Evolutionary conservation across 345 rosid species (phyloP), one percentile per base, ranked within the genome.

Genomic region (Triadica sebifera): DNA sequence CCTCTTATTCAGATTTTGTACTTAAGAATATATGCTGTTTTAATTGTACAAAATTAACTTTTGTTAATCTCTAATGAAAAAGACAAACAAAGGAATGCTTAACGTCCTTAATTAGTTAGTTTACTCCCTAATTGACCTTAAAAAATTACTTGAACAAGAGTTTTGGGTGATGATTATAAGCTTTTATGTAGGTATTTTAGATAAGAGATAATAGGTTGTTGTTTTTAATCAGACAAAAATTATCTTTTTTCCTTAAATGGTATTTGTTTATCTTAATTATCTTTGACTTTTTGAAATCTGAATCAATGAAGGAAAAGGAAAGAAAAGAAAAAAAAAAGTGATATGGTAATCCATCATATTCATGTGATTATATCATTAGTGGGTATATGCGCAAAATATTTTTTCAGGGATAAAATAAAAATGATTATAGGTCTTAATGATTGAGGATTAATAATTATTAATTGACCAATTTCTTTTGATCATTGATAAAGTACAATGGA

Each of bases 151-250:
- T 29, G 34, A 29, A 29, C 34, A 29, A 29, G 34, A 29, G 34
- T 1, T 29, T 29, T 29, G 34, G 34, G n/a, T n/a, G n/a, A n/a
- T n/a, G n/a, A n/a, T n/a, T n/a, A n/a, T n/a, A n/a, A n/a, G n/a
- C n/a, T n/a, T n/a, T n/a, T n/a, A n/a, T n/a, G n/a, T n/a, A n/a
- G n/a, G n/a, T n/a, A n/a, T n/a, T n/a, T n/a, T n/a, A n/a, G n/a
- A n/a, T n/a, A n/a, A 57, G 37, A 57, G 5, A 58, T 37, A 63
- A 17, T 38, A 63, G 67, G 22, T 37, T 63, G 24, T 47, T 38
- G 17, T 63, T 47, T 49, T 22, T 24, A 66, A 46, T 46, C 70
- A 66, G 70, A 66, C 55, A 66, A 66, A 66, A 45, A 46, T 45
- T 45, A 43, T 46, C 53, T 46, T 66, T n/a, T 66, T 22, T 12